Evolutionary conservation across 2,329 filamentous ascomycete species (phyloP).

Genomic region (Fusarium pseudonygamai): DNA sequence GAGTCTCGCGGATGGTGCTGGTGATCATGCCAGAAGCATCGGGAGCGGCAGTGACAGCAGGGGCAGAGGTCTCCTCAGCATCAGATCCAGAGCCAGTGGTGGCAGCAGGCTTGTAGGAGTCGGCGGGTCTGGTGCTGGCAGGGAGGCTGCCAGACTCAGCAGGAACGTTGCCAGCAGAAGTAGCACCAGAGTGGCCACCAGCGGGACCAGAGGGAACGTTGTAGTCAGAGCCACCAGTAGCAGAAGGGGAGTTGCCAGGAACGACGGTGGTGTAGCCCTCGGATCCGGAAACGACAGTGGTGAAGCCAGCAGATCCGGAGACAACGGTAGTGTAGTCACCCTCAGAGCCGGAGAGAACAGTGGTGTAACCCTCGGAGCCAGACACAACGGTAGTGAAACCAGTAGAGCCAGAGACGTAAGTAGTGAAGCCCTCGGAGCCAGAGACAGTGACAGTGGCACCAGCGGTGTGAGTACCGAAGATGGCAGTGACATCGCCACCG

Average conservation of each 20-base stretch:
- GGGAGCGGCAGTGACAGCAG: conserved; percentile 11
- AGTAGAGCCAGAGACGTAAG: conserved; percentile 6
- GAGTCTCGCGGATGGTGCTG: conserved; percentile 37
- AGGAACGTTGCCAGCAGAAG: neutral
- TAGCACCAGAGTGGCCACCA: neutral
- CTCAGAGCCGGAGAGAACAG: conserved; percentile 2
- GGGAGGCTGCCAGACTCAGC: conserved; percentile 11
- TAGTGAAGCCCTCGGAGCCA: conserved; percentile 4
- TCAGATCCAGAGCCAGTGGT: conserved; percentile 13
- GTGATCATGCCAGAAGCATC: conserved; percentile 32
- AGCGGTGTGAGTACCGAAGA: conserved; percentile 16
- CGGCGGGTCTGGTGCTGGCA: neutral
- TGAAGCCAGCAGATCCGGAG: conserved; percentile 13
- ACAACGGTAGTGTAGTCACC: conserved; percentile 16
- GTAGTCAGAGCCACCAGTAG: neutral
- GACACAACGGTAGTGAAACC: neutral
- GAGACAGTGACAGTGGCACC: conserved; percentile 2
- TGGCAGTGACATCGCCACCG: conserved; percentile 16
- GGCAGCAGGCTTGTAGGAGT: neutral
- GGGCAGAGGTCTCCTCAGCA: conserved; percentile 11
- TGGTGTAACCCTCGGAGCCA: conserved; percentile 7
- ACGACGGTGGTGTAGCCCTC: neutral
- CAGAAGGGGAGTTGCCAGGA: neutral
- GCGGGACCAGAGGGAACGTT: neutral
- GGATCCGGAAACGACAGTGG: conserved; percentile 1